Percentiles rank a stretch among this genome's conserved stretches.
phyloP scores from a whole-genome alignment of 2,329 filamentous ascomycete species.

The Periglandula ipomoeae region DNA sequence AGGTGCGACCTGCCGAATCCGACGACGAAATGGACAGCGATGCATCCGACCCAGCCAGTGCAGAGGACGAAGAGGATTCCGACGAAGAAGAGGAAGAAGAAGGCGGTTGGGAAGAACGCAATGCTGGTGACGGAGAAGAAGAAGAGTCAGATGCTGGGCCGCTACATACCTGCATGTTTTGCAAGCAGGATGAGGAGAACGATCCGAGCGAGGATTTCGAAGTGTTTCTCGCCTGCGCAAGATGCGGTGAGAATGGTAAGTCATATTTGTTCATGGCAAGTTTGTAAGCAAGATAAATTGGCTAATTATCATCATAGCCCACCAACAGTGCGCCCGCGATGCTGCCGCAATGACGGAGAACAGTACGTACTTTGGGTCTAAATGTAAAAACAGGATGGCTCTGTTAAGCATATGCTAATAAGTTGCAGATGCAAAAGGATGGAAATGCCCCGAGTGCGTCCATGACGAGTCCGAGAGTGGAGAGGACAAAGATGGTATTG shows the following conservation, averaged over 20 bases:
- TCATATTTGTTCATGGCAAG: conserved; percentile 19
- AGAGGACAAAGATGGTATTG: conserved; percentile 18
- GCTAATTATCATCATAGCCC: conserved; percentile 54
- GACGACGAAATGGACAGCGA: conserved; percentile 40
- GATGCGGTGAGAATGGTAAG: conserved; percentile 78
- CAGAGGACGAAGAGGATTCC: conserved; percentile 42
- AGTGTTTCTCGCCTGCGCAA: conserved; percentile 63
- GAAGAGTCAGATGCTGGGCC: conserved; percentile 18
- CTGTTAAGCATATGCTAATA: conserved; percentile 15
- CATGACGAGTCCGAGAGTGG: conserved; percentile 18
- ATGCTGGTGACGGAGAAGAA: conserved; percentile 9
- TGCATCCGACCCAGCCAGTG: conserved; percentile 37
- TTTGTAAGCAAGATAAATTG: conserved; percentile 6
- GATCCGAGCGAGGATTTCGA: conserved; percentile 77
- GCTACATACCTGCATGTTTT: conserved; percentile 54
- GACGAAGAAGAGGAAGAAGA: conserved; percentile 36
- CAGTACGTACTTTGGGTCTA: conserved; percentile 14
- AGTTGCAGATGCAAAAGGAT: conserved; percentile 30
- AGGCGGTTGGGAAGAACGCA: conserved; percentile 8
- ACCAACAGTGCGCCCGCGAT: conserved; percentile 80
- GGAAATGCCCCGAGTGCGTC: conserved; percentile 44
- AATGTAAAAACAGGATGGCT: not conserved
- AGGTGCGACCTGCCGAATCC: conserved; percentile 42
- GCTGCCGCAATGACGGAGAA: conserved; percentile 34
- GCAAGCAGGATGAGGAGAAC: conserved; percentile 71